Evolutionary conservation across 805 yeast species (phyloP), one percentile per base, ranked within the genome.

Genomic region (Kodamaea hsintzibuensis): DNA sequence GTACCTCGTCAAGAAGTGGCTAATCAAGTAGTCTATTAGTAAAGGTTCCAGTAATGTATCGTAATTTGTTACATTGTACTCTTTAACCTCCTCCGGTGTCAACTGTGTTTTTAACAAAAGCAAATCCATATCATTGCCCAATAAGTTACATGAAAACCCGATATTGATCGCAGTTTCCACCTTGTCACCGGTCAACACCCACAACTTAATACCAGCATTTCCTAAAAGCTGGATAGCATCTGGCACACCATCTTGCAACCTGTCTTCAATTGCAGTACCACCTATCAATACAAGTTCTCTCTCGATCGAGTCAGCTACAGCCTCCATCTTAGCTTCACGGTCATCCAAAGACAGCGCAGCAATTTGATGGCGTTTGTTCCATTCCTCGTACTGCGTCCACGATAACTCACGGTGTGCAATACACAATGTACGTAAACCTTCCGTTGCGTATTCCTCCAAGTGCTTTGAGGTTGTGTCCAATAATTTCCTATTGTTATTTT

Each of bases 181-280:
- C 66, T 85, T 83, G 69, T 88, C 95, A 58, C 95, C 95, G 8
- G 95, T 88, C 30, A 88, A 75, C 51, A 88, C 92, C 95, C 95
- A 88, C 48, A 88, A 73, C 67, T 88, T 88, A 62, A 88, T 84
- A 48, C 95, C 95, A 0, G 92, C 93, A 47, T 79, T 73, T 5
- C 84, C 82, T 49, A 88, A 74, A 42, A 83, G 66, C 13, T 86
- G 80, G 60, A 88, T 88, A 1, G 93, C 77, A 50, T 83, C 86
- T 0, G 93, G 91, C 17, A 88, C 95, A 55, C 91, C 92, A 42
- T 82, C 84, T 66, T 88, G 95, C 48, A 88, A 76, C 60, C 88
- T 75, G 64, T 88, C 95, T 66, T 88, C 95, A 63, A 88, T 88
- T 10, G 91, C 95, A 14, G 95, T 88, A 18, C 91, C 90, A 16